Evolutionary conservation across 495 filamentous ascomycete species (phyloP).

Genomic region (Neurospora sp.): DNA sequence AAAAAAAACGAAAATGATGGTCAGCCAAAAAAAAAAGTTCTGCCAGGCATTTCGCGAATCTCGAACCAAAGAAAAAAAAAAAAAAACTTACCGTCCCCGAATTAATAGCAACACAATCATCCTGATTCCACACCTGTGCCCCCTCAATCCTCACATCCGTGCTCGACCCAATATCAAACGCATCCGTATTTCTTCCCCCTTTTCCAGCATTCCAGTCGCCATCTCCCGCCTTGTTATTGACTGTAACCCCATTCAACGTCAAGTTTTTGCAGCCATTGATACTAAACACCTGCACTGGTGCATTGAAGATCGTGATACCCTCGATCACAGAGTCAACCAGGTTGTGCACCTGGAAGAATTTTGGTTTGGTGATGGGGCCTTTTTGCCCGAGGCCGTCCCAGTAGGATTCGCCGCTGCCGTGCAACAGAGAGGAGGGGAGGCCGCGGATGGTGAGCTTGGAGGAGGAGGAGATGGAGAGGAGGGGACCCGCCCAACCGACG

Average conservation of each 20-base stretch:
- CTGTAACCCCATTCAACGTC: conserved; percentile 40
- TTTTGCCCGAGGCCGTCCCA: conserved; percentile 44
- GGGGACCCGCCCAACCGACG: conserved; percentile 39
- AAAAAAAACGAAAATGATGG: not conserved
- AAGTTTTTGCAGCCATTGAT: conserved; percentile 43
- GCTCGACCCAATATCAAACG: conserved; percentile 48
- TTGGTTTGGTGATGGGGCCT: conserved; percentile 44
- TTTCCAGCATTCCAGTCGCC: conserved; percentile 6
- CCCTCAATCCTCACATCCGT: conserved; percentile 42
- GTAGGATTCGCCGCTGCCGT: conserved; percentile 38
- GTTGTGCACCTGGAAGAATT: conserved; percentile 42
- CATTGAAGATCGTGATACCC: conserved; percentile 38
- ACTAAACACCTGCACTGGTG: conserved; percentile 52
- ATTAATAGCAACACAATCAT: conserved; percentile 56
- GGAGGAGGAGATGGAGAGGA: conserved; percentile 39
- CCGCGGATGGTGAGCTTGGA: conserved; percentile 35
- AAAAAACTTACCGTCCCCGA: conserved; percentile 32
- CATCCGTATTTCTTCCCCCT: conserved; percentile 54
- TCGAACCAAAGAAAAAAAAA: no score
- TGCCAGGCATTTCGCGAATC: no score
- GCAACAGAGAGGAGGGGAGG: conserved; percentile 29
- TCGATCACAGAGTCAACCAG: conserved; percentile 30
- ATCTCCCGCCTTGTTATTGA: conserved; percentile 52
- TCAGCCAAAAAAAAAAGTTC: not conserved
- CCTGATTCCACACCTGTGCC: conserved; percentile 51